Evolutionary conservation across 495 filamentous ascomycete species (phyloP), one percentile per base, ranked within the genome.

Genomic region (Aspergillus wentii): DNA sequence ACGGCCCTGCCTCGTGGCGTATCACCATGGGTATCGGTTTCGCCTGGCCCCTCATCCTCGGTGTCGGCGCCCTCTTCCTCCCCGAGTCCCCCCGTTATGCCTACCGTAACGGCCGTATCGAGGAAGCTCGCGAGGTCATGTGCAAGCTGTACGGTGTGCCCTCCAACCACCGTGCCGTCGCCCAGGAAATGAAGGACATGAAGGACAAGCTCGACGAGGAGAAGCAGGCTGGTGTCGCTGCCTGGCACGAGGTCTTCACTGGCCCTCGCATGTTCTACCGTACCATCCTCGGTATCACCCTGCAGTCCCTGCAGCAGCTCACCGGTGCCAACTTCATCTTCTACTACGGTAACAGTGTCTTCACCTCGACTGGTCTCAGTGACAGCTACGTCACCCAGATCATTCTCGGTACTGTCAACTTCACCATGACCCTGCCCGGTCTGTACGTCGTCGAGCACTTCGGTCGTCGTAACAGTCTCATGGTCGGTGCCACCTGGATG

Each of bases 21-120:
- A 85, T 94, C 41, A 79, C 86, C 41, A 90, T 84, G 74, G 87
- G 83, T 20, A 68, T 94, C 26, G 78, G 83, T 11, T 85, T 88
- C 46, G 72, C 84, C 41, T 89, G 82, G 76, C 80, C 86, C 16
- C 56, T 85, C 30, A 73, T 88, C 43, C 80, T 94, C 22, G 82
- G 78, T 35, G 47, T 73, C 21, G 83, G 83, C 18, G 82, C 84
- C 35, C 68, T 85, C 14, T 75, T 82, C 61, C 72, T 88, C 15
- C 82, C 83, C 43, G 83, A 86, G 59, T 83, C 80, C 17, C 84
- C 84, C 18, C 79, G 82, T 44, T 82, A 59, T 49, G 76, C 80
- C 34, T 86, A 84, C 64, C 75, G 80, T 30, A 61, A 65, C 28
- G 83, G 84, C 25, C 76, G 74, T 25, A 54, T 69, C 26, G 82